These are phyloP conservation scores for Trichosporon asahii DNA, from an alignment of 1,284 basidiomycete species.

Conservation along the genomic window DNA sequence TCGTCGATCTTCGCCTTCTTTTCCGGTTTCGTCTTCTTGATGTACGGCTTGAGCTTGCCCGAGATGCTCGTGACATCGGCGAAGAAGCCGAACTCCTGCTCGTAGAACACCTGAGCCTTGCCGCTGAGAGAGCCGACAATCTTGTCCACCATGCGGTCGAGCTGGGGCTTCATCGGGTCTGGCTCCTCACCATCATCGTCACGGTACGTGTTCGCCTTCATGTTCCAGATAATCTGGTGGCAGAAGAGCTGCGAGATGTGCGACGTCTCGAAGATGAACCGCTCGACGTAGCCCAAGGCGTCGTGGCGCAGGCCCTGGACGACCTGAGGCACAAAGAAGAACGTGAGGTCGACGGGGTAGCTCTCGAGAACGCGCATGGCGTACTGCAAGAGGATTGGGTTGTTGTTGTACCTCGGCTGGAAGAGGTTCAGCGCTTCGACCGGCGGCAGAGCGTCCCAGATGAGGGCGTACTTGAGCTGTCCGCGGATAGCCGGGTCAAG, in stretches of 20 bases:
- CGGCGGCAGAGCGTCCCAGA: constrained; percentile 88
- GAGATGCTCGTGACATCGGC: constrained; percentile 95
- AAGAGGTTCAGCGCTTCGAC: constrained; percentile 83
- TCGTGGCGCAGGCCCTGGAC: constrained; percentile 92
- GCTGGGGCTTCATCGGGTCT: constrained; percentile 88
- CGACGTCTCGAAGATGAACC: constrained; percentile 95
- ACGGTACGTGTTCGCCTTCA: constrained; percentile 97
- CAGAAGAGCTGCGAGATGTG: constrained; percentile 98
- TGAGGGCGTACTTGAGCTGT: constrained; percentile 64
- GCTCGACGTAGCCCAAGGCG: constrained; percentile 83
- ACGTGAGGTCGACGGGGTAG: constrained; percentile 89
- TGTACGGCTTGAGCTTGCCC: constrained; percentile 93
- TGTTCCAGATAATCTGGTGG: constrained; percentile 99
- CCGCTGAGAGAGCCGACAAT: constrained; percentile 85
- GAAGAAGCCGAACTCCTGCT: constrained; percentile 95
- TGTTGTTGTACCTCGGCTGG: constrained; percentile 74
- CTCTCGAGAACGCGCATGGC: constrained; percentile 93
- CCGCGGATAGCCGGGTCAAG: constrained; percentile 52
- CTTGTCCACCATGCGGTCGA: constrained; percentile 81
- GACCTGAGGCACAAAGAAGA: constrained; percentile 99
- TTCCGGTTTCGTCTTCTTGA: constrained; percentile 92
- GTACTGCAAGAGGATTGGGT: constrained; percentile 89
- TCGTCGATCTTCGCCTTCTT: constrained; percentile 99
- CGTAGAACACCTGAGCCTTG: constrained; percentile 86
- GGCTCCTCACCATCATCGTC: constrained; percentile 73